These are phyloP conservation scores for Rosa persica DNA, from an alignment of 306 rosid genomes.

Conservation along the genomic window DNA sequence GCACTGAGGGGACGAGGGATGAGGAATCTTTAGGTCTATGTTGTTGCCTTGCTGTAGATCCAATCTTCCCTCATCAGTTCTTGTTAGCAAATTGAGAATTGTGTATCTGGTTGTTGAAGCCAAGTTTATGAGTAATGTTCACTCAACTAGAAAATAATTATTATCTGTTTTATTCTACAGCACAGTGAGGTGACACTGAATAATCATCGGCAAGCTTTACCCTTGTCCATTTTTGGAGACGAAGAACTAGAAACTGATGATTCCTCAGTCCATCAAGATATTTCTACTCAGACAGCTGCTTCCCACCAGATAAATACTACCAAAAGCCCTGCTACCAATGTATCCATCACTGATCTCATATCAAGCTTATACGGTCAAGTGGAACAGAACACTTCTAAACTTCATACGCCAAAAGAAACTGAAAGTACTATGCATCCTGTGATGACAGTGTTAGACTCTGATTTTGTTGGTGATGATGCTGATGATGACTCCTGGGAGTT, in stretches of 20 bases:
- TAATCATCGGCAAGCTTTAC: conserved; percentile 61
- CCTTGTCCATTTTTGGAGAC: conserved; percentile 77
- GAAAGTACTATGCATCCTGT: conserved; percentile 35
- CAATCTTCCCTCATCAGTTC: background rate
- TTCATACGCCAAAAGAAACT: conserved; percentile 40
- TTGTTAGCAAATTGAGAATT: no score
- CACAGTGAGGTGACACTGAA: conserved; percentile 33
- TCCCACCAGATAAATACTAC: conserved; percentile 31
- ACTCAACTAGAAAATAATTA: background rate
- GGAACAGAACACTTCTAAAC: conserved; percentile 44
- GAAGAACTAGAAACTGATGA: conserved; percentile 48
- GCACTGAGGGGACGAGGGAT: background rate
- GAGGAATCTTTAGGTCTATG: background rate
- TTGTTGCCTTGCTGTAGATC: background rate
- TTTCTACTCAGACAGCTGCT: conserved; percentile 35
- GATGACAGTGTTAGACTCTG: conserved; percentile 36
- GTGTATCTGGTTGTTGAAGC: background rate
- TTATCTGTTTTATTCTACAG: conserved; percentile 39
- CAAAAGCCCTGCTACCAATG: conserved; percentile 41
- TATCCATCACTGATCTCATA: conserved; percentile 67
- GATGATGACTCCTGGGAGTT: conserved; percentile 78
- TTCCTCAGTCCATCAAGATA: conserved; percentile 41
- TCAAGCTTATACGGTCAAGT: conserved; percentile 79
- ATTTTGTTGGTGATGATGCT: conserved; percentile 49
- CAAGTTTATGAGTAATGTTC: conserved; percentile 22